Conservation (phyloP, 306 rosid genomes). For the Spatholobus suberectus region DNA sequence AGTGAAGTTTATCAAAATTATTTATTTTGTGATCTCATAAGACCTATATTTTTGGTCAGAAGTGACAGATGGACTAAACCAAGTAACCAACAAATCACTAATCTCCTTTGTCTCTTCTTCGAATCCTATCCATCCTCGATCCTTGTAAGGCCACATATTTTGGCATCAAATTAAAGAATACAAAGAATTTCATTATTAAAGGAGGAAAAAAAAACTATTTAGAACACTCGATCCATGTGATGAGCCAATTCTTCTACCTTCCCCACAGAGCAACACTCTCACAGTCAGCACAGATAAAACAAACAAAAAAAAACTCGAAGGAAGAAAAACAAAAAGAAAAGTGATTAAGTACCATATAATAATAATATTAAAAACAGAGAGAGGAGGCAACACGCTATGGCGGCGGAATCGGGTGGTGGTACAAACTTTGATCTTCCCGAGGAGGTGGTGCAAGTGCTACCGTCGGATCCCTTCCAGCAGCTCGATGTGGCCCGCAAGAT, state of each 20-base stretch:
- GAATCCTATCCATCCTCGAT: background rate
- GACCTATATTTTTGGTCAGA: too few relatives aligned
- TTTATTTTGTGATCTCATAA: too few relatives aligned
- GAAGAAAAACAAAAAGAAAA: background rate
- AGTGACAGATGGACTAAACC: too few relatives aligned
- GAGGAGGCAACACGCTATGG: constrained; percentile 12
- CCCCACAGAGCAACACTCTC: too few relatives aligned
- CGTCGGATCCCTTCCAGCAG: constrained; percentile 94
- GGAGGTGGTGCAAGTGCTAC: constrained; percentile 68
- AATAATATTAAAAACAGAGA: background rate
- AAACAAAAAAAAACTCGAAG: background rate
- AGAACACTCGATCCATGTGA: background rate
- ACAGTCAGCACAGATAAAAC: background rate
- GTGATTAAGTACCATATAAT: background rate
- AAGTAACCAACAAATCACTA: background rate
- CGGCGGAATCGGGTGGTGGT: constrained; percentile 62
- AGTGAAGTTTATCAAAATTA: too few relatives aligned
- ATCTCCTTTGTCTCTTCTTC: background rate
- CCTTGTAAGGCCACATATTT: constrained; percentile 35
- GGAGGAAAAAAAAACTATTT: background rate
- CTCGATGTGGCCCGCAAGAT: constrained; percentile 97
- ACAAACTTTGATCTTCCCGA: constrained; percentile 78
- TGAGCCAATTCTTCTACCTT: too few relatives aligned
- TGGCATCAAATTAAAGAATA: background rate
- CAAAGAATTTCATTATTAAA: background rate